These are phyloP conservation scores for Purpureocillium takamizusanense DNA, from an alignment of 2,329 filamentous ascomycete genomes.

Conservation along the genomic window DNA sequence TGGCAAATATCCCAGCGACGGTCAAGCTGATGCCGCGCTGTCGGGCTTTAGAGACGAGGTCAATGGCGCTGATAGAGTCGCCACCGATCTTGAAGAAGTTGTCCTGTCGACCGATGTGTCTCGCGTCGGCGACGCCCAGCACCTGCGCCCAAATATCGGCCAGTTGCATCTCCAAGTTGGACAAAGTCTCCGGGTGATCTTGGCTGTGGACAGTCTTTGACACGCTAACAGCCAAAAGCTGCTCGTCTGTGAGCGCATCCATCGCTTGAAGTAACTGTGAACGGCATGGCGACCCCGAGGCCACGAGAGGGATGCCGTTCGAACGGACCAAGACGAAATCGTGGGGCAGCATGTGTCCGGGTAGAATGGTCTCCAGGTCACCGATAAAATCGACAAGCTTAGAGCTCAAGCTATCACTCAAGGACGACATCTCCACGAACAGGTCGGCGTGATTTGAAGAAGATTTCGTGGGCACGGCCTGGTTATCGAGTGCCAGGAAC, in stretches of 20 bases:
- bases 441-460: no score
- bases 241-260: not conserved
- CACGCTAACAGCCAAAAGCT: not conserved
- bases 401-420: slow-evolving; percentile 6
- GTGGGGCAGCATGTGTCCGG: not conserved
- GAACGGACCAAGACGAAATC: not conserved
- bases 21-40: not conserved
- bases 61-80: not conserved
- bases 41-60: not conserved
- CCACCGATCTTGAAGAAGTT: slow-evolving; percentile 1
- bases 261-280: not conserved
- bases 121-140: not conserved
- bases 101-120: not conserved
- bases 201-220: no score
- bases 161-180: not conserved
- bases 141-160: not conserved
- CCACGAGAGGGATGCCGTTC: not conserved
- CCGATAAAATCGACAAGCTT: not conserved
- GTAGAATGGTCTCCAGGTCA: not conserved
- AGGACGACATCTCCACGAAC: not conserved
- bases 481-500: not conserved
- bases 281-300: not conserved
- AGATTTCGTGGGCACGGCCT: no score
- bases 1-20: slow-evolving; percentile 1
- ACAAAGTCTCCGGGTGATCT: not conserved